phyloP scores from a whole-genome alignment of 352 stramenopile species.

The Phytophthora meadii region DNA sequence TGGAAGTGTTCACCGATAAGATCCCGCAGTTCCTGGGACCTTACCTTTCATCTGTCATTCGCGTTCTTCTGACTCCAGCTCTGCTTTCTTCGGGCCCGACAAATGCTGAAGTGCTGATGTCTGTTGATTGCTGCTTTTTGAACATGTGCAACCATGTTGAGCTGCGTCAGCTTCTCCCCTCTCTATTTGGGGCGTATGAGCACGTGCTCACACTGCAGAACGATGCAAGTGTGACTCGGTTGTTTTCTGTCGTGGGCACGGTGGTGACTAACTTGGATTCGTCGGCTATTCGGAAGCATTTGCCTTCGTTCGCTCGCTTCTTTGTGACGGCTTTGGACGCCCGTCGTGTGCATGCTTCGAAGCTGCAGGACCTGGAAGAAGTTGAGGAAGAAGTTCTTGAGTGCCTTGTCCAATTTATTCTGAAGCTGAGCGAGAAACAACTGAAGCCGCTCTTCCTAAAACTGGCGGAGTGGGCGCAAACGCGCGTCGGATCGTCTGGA shows the following conservation, averaged over 20 bases:
- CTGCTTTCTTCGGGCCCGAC: constrained; percentile 40
- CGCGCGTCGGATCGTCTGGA: constrained; percentile 33
- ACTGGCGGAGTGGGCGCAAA: constrained; percentile 78
- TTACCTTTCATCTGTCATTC: constrained; percentile 71
- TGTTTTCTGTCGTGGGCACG: constrained; percentile 76
- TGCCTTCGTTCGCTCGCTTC: constrained; percentile 84
- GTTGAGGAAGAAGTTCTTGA: constrained; percentile 85
- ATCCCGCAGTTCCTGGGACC: constrained; percentile 85
- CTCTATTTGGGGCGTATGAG: constrained; percentile 73
- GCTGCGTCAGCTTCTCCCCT: constrained; percentile 77
- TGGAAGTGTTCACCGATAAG: constrained; percentile 87
- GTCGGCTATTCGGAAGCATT: constrained; percentile 61
- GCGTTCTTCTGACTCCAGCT: constrained; percentile 65
- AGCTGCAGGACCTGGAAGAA: constrained; percentile 63
- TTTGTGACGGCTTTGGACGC: constrained; percentile 82
- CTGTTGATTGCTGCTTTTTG: constrained; percentile 67
- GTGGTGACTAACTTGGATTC: constrained; percentile 65
- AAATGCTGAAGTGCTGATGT: constrained; percentile 53
- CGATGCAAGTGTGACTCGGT: constrained; percentile 63
- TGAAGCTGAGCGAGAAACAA: constrained; percentile 91
- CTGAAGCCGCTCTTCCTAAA: constrained; percentile 91
- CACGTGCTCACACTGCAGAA: constrained; percentile 57
- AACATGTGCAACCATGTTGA: constrained; percentile 80
- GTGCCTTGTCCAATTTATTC: constrained; percentile 79
- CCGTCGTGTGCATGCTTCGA: constrained; percentile 67